A percentile compares a stretch with the other conserved stretches of the same genome.
Evolutionary conservation across 2,329 filamentous ascomycete genomes (phyloP).

Genomic region (Hypoxylon sp.): DNA sequence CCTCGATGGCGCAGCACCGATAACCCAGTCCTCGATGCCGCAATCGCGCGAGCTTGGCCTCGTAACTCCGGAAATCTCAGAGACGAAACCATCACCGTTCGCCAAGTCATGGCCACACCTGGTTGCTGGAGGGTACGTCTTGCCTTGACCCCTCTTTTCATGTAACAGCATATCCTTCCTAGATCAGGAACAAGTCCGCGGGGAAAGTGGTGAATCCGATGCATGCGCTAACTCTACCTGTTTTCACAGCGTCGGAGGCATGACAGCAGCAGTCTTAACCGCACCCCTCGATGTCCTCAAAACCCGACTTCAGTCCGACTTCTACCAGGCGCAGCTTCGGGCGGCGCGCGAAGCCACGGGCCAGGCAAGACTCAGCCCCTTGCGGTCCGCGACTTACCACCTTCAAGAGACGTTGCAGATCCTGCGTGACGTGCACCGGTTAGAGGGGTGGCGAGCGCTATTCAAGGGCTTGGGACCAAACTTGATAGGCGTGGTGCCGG

Average conservation of each 20-base stretch:
- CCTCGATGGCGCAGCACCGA: constrained; percentile 38
- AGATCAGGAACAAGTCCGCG: constrained; percentile 3
- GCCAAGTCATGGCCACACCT: constrained; percentile 93
- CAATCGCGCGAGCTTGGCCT: constrained; percentile 75
- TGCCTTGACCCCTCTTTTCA: constrained; percentile 5
- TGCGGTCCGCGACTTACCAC: constrained; percentile 78
- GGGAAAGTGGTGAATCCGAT: constrained; percentile 8
- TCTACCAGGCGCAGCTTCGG: constrained; percentile 87
- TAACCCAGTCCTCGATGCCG: constrained; percentile 57
- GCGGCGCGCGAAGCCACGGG: constrained; percentile 74
- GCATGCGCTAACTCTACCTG: constrained; percentile 38
- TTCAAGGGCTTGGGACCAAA: constrained; percentile 96
- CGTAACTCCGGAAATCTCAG: constrained; percentile 62
- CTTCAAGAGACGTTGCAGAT: constrained; percentile 90
- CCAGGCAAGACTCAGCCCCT: constrained; percentile 71
- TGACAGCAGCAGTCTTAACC: constrained; percentile 93
- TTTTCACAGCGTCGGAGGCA: constrained; percentile 79
- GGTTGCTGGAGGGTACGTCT: constrained; percentile 85
- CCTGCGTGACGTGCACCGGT: constrained; percentile 81
- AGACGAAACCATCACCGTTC: constrained; percentile 63
- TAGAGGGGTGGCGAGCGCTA: constrained; percentile 87
- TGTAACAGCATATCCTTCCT: constrained; percentile 10
- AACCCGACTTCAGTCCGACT: constrained; percentile 92
- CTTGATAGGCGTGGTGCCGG: constrained; percentile 89
- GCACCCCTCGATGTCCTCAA: constrained; percentile 95